Evolutionary conservation across 202 grass and related monocot genomes (phyloP).

Genomic region (Dendrocalamus latiflorus): DNA sequence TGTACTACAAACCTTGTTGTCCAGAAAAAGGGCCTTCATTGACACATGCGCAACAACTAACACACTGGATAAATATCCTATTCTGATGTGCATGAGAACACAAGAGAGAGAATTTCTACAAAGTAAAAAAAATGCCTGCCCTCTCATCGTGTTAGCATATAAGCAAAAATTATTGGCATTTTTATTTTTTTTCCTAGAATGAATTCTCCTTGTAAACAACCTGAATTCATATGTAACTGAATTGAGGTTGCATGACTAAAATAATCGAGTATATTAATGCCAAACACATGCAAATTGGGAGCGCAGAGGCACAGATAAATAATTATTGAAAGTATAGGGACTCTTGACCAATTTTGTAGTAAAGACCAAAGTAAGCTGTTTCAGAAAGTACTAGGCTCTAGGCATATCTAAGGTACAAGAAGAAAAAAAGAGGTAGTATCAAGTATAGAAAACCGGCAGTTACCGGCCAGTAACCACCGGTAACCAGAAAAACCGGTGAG

Average conservation of each 20-base stretch:
- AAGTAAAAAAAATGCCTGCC: neutral
- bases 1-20: neutral
- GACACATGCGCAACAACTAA: neutral
- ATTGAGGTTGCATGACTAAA: neutral
- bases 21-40: constrained; percentile 5
- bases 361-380: neutral
- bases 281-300: neutral
- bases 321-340: neutral
- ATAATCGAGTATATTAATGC: neutral
- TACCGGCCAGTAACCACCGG: too few relatives aligned
- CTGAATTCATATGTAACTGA: neutral
- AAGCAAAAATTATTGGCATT: neutral
- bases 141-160: neutral
- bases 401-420: neutral
- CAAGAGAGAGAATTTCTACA: neutral
- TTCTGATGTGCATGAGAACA: neutral
- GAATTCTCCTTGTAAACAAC: neutral
- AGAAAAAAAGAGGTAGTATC: neutral
- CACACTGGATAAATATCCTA: neutral
- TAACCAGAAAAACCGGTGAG: too few relatives aligned
- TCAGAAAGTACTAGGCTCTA: neutral
- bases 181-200: neutral
- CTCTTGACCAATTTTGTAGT: neutral
- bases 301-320: neutral
- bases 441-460: too few relatives aligned